Base-by-base conservation (phyloP, 192 early-diverging fungal genomes). In the Linnemannia elongata region DNA sequence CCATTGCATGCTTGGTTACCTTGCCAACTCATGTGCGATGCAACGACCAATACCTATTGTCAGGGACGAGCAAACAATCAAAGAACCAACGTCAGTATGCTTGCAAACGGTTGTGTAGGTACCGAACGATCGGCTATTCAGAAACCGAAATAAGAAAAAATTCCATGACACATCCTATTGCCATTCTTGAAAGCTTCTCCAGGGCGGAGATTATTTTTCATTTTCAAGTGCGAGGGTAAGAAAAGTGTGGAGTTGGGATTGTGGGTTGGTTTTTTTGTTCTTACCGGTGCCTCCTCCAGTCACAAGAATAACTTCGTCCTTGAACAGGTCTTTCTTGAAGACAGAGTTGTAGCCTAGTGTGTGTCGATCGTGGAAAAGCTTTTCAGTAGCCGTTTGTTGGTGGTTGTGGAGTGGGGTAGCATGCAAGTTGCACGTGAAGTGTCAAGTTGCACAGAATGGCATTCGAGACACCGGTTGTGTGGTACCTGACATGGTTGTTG, bases 211-310 rank as follows among this genome's bases (percentile, higher is more conserved):
- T 71, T 71, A 33, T 42, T 38, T 38, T 38, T 36, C 15, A 17
- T 24, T 42, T 27, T 22, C 38, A 71, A 71, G 35, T 17, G 41
- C 33, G 39, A 70, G 36, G 69, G 36, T 22, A 70, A 30, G 27
- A n/a, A 69, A 27, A n/a, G 35, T 38, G 38, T 42, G 69, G 71
- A 66, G 41, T 20, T 10, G 4, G 42, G 18, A 27, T 49, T 73
- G 24, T 49, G 30, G 27, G 27, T 71, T 24, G 6, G 17, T 69
- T 44, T 63, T 63, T 22, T 41, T 49, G 6, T 27, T 24, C 75
- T 81, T 78, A 87, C 90, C 90, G n/a, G 89, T 90, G 63, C 90
- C 90, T 47, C 91, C 91, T 74, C 91, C 91, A 10, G 91, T 91
- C 24, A 91, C 80, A n/a, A 91, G 88, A 30, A 89, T 77, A 24